phyloP scores from a whole-genome alignment of 371 early-diverging fungal species.

The Umbelopsis sp. region DNA sequence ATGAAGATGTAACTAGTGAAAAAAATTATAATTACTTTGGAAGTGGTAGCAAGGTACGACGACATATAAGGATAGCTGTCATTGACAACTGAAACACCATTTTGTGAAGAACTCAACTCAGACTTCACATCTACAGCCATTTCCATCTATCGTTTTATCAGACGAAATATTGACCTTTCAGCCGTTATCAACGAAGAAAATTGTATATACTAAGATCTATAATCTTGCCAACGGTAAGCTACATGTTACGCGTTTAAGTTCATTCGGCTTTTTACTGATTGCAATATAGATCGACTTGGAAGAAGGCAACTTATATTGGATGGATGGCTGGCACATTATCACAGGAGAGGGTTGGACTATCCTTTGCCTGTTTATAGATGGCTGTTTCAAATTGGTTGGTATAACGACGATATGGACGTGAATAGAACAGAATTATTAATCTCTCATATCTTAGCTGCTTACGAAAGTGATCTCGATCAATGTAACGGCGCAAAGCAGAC shows the following conservation, averaged over 20 bases:
- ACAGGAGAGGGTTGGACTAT: constrained; percentile 39
- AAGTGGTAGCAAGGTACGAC: constrained; percentile 1
- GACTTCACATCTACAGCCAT: background rate
- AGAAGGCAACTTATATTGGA: constrained; percentile 33
- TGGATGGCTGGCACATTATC: constrained; percentile 38
- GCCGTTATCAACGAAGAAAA: background rate
- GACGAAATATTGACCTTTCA: constrained; percentile 22
- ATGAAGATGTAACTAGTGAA: background rate
- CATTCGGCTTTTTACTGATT: background rate
- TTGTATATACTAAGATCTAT: constrained; percentile 22
- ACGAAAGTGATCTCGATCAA: constrained; percentile 30
- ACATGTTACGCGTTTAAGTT: background rate
- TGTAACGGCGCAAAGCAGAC: constrained; percentile 39
- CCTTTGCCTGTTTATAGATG: constrained; percentile 45
- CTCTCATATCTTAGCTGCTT: constrained; percentile 27
- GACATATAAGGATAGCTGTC: background rate
- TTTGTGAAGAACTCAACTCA: background rate
- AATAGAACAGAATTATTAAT: background rate
- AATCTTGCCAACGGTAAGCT: background rate
- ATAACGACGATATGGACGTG: background rate
- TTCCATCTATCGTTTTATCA: constrained; percentile 7
- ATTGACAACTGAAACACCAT: background rate
- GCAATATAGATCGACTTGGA: constrained; percentile 24
- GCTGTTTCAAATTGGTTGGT: constrained; percentile 43
- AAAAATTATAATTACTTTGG: background rate